Evolutionary conservation across 2,329 filamentous ascomycete species (phyloP).

Genomic region (Epichloe glyceriae): DNA sequence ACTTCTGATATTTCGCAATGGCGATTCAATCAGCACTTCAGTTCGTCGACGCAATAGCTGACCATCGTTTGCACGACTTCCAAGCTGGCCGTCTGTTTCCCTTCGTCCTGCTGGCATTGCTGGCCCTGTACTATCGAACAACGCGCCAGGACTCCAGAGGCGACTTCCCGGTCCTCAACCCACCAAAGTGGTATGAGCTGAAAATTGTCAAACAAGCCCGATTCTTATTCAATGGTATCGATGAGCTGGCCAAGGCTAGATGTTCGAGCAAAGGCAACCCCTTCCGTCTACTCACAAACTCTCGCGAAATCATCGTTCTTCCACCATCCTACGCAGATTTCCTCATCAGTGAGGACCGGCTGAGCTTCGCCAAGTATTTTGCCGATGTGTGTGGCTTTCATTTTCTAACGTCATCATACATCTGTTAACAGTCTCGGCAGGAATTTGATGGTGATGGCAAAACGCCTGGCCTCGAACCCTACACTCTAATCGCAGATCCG

Average conservation of each 20-base stretch:
- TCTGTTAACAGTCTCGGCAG: neutral
- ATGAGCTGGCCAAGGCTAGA: constrained; percentile 5
- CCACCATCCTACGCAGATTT: constrained; percentile 6
- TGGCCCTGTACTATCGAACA: neutral
- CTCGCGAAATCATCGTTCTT: constrained; percentile 7
- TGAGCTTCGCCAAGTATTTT: constrained; percentile 8
- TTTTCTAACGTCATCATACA: neutral
- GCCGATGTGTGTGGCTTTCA: constrained; percentile 2
- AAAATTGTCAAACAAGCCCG: constrained; percentile 4
- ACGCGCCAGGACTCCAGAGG: neutral
- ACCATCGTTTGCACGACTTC: neutral
- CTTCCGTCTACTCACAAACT: constrained; percentile 7
- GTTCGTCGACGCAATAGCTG: neutral
- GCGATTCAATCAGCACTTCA: neutral
- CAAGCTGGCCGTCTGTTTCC: constrained; percentile 21
- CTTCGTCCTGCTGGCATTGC: constrained; percentile 39
- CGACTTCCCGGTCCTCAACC: constrained; percentile 3
- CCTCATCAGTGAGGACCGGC: constrained; percentile 2
- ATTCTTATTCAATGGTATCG: constrained; percentile 5
- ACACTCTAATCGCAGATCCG: constrained; percentile 6
- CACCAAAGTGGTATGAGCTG: constrained; percentile 6
- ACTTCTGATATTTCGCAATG: neutral
- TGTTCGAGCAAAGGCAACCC: neutral
- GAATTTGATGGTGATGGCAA: constrained; percentile 8
- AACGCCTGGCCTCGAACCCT: constrained; percentile 6